Percentiles rank a stretch among this genome's conserved stretches.
These are phyloP conservation scores for Ogataea zsoltii DNA, from an alignment of 805 yeast genomes.

Conservation along the genomic window DNA sequence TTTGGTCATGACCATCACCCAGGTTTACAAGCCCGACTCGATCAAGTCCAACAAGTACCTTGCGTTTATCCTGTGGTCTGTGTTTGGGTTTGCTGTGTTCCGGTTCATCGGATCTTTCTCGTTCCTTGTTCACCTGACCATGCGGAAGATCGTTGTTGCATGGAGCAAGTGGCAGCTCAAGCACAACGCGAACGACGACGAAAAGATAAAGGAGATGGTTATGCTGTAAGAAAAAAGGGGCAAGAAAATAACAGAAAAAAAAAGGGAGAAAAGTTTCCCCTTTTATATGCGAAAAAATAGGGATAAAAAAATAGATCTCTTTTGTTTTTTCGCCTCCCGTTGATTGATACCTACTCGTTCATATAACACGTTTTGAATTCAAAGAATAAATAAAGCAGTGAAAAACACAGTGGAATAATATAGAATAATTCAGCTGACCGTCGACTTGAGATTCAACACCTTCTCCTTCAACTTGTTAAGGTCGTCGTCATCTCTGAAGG, in stretches of 20 bases:
- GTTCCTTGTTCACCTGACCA: constrained; percentile 51
- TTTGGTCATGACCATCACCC: constrained; percentile 83
- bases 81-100: constrained; percentile 78
- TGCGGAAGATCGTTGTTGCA: constrained; percentile 35
- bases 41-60: constrained; percentile 72
- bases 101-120: constrained; percentile 81
- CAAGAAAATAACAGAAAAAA: no score
- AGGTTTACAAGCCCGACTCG: constrained; percentile 71
- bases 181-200: constrained; percentile 15
- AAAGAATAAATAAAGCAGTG: no score
- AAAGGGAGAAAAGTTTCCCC: not conserved
- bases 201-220: constrained; percentile 23
- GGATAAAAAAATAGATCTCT: no score
- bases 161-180: constrained; percentile 35
- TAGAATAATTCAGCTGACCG: constrained; percentile 14
- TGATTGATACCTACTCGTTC: no score
- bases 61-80: constrained; percentile 87
- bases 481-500: constrained; percentile 34
- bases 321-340: no score
- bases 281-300: no score
- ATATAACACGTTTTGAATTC: no score
- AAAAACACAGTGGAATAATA: constrained; percentile 7
- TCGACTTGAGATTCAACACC: constrained; percentile 31
- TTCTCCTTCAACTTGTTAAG: constrained; percentile 30
- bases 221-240: constrained; percentile 9